These are phyloP conservation scores for Rhizopogon parksii DNA, from an alignment of 1,284 basidiomycete genomes.

Conservation along the genomic window DNA sequence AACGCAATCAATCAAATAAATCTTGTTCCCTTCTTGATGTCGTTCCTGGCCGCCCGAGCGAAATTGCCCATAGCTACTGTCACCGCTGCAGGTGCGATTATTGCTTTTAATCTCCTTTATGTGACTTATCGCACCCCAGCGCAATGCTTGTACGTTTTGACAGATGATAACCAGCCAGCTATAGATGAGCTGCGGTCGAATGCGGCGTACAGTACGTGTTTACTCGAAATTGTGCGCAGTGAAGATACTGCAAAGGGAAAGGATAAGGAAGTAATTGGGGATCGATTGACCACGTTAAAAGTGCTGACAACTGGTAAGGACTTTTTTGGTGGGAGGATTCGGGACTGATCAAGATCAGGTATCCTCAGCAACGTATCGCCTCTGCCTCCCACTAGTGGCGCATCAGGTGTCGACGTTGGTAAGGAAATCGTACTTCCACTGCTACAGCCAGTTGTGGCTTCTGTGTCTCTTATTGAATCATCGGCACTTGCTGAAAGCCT, in stretches of 20 bases:
- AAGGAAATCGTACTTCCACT: slow-evolving; percentile 70
- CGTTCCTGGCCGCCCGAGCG: slow-evolving; percentile 67
- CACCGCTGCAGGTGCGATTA: slow-evolving; percentile 63
- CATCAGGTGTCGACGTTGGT: slow-evolving; percentile 61
- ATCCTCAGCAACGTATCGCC: slow-evolving; percentile 73
- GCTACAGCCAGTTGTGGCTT: slow-evolving; percentile 60
- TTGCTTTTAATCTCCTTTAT: not conserved
- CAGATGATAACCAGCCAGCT: slow-evolving; percentile 77
- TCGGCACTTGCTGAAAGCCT: slow-evolving; percentile 49
- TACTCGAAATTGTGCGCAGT: slow-evolving; percentile 59
- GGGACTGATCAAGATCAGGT: slow-evolving; percentile 36
- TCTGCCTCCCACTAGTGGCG: slow-evolving; percentile 57
- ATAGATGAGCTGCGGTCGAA: slow-evolving; percentile 57
- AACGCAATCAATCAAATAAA: slow-evolving; percentile 77
- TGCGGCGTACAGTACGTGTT: slow-evolving; percentile 58
- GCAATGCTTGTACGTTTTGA: slow-evolving; percentile 85
- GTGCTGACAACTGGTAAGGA: slow-evolving; percentile 66
- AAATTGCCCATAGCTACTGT: slow-evolving; percentile 65
- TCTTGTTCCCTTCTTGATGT: slow-evolving; percentile 75
- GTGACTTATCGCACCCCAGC: slow-evolving; percentile 39
- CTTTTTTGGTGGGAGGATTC: not conserved
- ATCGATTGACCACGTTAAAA: slow-evolving; percentile 48
- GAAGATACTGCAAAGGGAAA: slow-evolving; percentile 36
- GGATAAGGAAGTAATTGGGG: slow-evolving; percentile 38
- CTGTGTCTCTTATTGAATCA: slow-evolving; percentile 52